Evolutionary conservation across 768 basidiomycete genomes (phyloP).

Genomic region (Austroboletus festivus): DNA sequence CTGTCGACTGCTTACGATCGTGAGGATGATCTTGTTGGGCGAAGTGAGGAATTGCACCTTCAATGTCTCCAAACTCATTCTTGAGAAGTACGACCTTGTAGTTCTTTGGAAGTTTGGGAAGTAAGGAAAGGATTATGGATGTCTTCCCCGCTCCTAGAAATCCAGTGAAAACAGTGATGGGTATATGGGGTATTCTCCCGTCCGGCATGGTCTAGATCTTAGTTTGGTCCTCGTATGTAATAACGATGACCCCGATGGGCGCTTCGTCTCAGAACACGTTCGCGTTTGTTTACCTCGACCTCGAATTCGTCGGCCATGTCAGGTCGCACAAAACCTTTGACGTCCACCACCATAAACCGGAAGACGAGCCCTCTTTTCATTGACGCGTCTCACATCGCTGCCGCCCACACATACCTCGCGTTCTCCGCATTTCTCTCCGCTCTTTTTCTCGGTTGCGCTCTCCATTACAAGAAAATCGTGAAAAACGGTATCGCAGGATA

Average conservation of each 20-base stretch:
- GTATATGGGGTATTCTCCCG: constrained; percentile 42
- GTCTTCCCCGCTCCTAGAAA: constrained; percentile 85
- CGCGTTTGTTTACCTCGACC: background rate
- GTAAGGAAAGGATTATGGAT: constrained; percentile 75
- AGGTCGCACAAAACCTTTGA: constrained; percentile 12
- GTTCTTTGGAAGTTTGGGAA: constrained; percentile 77
- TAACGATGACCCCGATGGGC: no score
- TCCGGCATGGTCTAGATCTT: constrained; percentile 12
- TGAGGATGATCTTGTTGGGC: background rate
- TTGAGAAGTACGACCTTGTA: constrained; percentile 91
- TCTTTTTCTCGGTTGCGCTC: constrained; percentile 56
- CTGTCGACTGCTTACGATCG: constrained; percentile 68
- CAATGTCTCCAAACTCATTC: constrained; percentile 94
- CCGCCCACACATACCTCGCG: constrained; percentile 64
- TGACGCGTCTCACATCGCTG: constrained; percentile 54
- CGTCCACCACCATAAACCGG: background rate
- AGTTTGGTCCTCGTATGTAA: no score
- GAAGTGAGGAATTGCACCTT: constrained; percentile 48
- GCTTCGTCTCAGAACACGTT: background rate
- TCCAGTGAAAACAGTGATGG: constrained; percentile 94
- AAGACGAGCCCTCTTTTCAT: constrained; percentile 25
- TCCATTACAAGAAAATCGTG: constrained; percentile 84
- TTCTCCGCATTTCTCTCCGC: constrained; percentile 63
- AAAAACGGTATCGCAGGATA: constrained; percentile 82
- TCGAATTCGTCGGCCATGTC: constrained; percentile 16